Conservation (phyloP, 2,329 filamentous ascomycete genomes). For the Fusarium nurragi region DNA sequence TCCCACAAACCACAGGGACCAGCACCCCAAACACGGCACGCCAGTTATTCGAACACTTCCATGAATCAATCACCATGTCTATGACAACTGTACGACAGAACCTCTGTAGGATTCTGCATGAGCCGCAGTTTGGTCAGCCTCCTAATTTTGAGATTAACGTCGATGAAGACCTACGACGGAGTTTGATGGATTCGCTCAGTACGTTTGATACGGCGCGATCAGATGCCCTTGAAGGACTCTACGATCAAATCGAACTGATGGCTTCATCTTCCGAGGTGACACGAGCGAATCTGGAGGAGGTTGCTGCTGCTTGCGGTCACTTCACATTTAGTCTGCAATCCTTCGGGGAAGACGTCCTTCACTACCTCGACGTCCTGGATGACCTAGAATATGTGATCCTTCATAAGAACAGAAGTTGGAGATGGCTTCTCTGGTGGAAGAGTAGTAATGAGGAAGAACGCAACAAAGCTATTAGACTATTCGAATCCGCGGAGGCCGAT, state of each 20-base stretch:
- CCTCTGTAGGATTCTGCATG: slow-evolving; percentile 29
- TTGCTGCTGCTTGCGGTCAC: slow-evolving; percentile 93
- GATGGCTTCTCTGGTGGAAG: slow-evolving; percentile 84
- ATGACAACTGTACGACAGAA: slow-evolving; percentile 28
- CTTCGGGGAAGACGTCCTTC: slow-evolving; percentile 87
- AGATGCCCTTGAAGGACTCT: slow-evolving; percentile 81
- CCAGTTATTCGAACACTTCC: slow-evolving; percentile 33
- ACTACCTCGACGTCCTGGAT: slow-evolving; percentile 83
- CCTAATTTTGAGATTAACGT: slow-evolving; percentile 60
- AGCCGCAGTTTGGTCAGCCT: slow-evolving; percentile 43
- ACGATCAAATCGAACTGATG: slow-evolving; percentile 77
- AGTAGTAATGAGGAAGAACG: not conserved
- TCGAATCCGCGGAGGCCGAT: slow-evolving; percentile 49
- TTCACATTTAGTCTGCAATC: slow-evolving; percentile 92
- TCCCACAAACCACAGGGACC: accelerated
- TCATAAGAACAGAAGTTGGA: slow-evolving; percentile 73
- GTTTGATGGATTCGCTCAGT: slow-evolving; percentile 83
- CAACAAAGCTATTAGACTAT: slow-evolving; percentile 46
- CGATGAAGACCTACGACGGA: slow-evolving; percentile 83
- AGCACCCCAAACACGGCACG: not conserved
- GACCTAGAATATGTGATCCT: slow-evolving; percentile 79
- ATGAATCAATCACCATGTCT: slow-evolving; percentile 22
- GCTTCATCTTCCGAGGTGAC: slow-evolving; percentile 64
- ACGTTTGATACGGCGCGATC: slow-evolving; percentile 94
- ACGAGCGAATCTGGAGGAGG: slow-evolving; percentile 88